A percentile compares a stretch with the other conserved stretches of the same genome.
phyloP scores from a whole-genome alignment of 768 basidiomycete species.

The Lepiota venenata region DNA sequence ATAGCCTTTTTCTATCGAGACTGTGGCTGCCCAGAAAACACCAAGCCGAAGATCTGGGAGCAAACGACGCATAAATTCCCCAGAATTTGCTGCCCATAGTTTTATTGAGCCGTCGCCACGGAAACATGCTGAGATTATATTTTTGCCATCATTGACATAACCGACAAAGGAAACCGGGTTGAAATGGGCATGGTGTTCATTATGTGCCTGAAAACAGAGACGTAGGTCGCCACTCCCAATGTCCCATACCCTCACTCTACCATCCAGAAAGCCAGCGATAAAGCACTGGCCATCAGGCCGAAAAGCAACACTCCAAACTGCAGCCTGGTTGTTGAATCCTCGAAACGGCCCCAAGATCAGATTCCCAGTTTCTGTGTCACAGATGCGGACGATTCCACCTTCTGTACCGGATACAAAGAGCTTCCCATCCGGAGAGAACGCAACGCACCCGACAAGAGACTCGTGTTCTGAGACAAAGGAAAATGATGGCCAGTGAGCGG shows the following conservation, averaged over 20 bases:
- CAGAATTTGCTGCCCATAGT: slow-evolving; percentile 9
- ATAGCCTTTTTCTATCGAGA: too few relatives aligned
- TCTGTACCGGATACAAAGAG: slow-evolving; percentile 23
- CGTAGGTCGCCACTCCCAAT: slow-evolving; percentile 9
- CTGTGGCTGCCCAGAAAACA: not conserved
- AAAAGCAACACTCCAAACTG: slow-evolving; percentile 20
- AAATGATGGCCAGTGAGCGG: slow-evolving; percentile 16
- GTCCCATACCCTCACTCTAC: slow-evolving; percentile 20
- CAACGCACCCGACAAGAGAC: slow-evolving; percentile 8
- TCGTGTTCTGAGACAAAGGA: slow-evolving; percentile 15
- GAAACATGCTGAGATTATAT: slow-evolving; percentile 1
- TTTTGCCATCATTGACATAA: slow-evolving; percentile 18
- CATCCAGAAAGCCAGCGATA: slow-evolving; percentile 18
- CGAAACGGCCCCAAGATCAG: slow-evolving; percentile 15
- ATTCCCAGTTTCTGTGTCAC: slow-evolving; percentile 13
- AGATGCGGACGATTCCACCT: slow-evolving; percentile 23
- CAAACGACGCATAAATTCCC: slow-evolving; percentile 14
- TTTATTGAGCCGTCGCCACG: slow-evolving; percentile 1
- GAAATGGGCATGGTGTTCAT: slow-evolving; percentile 7
- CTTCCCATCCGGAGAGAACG: slow-evolving; percentile 25
- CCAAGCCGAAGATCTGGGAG: slow-evolving; percentile 25
- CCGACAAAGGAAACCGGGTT: slow-evolving; percentile 16
- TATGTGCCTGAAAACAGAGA: slow-evolving; percentile 4
- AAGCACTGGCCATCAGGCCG: slow-evolving; percentile 22
- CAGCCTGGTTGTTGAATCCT: slow-evolving; percentile 11